These are phyloP conservation scores for Diaporthe citriasiana DNA, from an alignment of 2,329 filamentous ascomycete species.

Conservation along the genomic window DNA sequence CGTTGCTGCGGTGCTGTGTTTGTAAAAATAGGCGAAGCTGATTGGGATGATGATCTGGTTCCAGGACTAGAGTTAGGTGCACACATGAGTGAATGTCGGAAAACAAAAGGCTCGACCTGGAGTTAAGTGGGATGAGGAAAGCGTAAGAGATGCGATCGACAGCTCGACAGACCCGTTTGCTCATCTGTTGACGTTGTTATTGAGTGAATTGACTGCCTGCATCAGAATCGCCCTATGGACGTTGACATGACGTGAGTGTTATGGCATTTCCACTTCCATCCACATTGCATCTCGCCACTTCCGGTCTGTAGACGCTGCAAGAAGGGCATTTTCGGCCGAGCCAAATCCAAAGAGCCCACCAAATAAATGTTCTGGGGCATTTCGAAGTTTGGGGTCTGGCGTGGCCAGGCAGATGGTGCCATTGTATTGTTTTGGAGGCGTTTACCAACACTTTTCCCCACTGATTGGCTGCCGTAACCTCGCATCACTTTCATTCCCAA, in stretches of 20 bases:
- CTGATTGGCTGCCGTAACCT: background rate
- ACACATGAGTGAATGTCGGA: background rate
- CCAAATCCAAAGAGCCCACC: background rate
- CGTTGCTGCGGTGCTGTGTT: too few relatives aligned
- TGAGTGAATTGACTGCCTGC: background rate
- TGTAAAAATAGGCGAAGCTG: background rate
- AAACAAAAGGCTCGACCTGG: background rate
- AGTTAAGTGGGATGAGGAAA: background rate
- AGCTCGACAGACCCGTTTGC: background rate
- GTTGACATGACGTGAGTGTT: conserved; percentile 25
- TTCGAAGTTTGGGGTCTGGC: background rate
- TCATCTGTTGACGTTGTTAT: background rate
- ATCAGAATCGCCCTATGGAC: background rate
- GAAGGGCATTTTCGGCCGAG: background rate
- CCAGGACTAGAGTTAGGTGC: background rate
- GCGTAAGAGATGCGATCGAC: background rate
- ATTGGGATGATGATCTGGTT: background rate
- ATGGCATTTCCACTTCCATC: background rate
- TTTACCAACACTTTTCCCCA: too few relatives aligned
- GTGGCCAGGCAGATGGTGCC: background rate
- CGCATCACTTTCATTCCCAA: background rate
- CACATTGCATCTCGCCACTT: background rate
- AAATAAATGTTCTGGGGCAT: background rate
- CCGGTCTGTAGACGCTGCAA: background rate
- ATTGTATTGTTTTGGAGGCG: background rate